These are phyloP conservation scores for Fusarium gaditjirri DNA, from an alignment of 2,329 filamentous ascomycete species.

Conservation along the genomic window DNA sequence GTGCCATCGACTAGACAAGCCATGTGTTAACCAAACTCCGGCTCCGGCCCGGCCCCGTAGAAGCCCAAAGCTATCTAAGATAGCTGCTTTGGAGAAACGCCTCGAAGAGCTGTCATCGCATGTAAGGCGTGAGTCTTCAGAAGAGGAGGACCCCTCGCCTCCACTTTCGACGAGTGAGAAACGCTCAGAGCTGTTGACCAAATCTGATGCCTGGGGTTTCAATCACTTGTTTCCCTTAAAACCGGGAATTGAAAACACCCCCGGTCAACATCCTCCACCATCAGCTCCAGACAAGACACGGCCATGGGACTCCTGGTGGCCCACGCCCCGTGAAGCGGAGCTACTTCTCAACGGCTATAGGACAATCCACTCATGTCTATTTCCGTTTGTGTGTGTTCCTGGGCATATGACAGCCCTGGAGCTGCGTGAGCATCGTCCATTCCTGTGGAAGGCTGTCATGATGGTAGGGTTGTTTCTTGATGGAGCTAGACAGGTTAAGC, in stretches of 20 bases:
- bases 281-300: conserved; percentile 23
- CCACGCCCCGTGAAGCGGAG: conserved; percentile 54
- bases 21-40: conserved; percentile 59
- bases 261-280: conserved; percentile 15
- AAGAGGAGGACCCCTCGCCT: conserved; percentile 10
- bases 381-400: conserved; percentile 60
- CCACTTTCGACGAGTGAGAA: conserved; percentile 12
- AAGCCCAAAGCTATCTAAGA: conserved; percentile 58
- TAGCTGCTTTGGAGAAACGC: conserved; percentile 62
- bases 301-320: conserved; percentile 53
- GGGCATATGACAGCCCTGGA: conserved; percentile 49
- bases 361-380: conserved; percentile 49
- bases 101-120: conserved; percentile 61
- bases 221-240: conserved; percentile 51
- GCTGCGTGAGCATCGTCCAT: conserved; percentile 54
- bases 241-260: conserved; percentile 7
- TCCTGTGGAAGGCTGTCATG: conserved; percentile 63
- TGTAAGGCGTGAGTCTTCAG: conserved; percentile 48
- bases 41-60: conserved; percentile 61
- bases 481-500: conserved; percentile 54
- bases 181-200: conserved; percentile 8
- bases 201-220: conserved; percentile 39
- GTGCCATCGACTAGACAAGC: conserved; percentile 60
- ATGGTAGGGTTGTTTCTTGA: conserved; percentile 56
- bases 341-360: conserved; percentile 52